Conservation (phyloP, 2,329 filamentous ascomycete species). For the Myriosclerotinia duriaeana region DNA sequence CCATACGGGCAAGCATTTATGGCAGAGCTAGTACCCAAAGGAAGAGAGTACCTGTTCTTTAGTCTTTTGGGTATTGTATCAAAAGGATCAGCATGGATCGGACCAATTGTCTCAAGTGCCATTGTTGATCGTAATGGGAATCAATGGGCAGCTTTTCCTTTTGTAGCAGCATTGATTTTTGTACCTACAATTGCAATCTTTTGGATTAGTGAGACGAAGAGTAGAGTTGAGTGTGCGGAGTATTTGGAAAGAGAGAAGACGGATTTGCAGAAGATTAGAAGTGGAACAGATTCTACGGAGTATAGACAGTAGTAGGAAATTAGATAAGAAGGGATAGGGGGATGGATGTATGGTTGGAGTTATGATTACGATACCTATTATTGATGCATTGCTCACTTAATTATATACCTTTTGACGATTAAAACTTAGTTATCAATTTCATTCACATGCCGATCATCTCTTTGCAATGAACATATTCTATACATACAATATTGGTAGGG, state of each 20-base stretch:
- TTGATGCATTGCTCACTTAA: neutral
- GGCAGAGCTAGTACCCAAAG: conserved; percentile 38
- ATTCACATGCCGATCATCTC: neutral
- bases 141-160: conserved; percentile 38
- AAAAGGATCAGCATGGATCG: conserved; percentile 40
- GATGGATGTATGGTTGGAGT: neutral
- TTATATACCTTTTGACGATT: neutral
- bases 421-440: neutral
- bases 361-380: conserved; percentile 2
- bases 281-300: neutral
- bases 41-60: conserved; percentile 40
- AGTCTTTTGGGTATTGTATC: conserved; percentile 39
- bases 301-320: neutral
- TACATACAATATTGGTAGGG: neutral
- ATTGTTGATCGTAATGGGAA: conserved; percentile 38
- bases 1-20: conserved; percentile 40
- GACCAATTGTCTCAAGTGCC: conserved; percentile 38
- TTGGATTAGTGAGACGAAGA: conserved; percentile 39
- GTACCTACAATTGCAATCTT: conserved; percentile 39
- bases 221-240: conserved; percentile 37
- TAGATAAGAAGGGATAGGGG: neutral
- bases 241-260: conserved; percentile 36
- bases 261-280: conserved; percentile 31
- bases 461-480: neutral
- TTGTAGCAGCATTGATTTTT: conserved; percentile 36